A percentile compares a stretch with the other conserved stretches of the same genome.
These are phyloP conservation scores for Lichtheimia hyalospora DNA, from an alignment of 371 early-diverging fungal species.

Conservation along the genomic window DNA sequence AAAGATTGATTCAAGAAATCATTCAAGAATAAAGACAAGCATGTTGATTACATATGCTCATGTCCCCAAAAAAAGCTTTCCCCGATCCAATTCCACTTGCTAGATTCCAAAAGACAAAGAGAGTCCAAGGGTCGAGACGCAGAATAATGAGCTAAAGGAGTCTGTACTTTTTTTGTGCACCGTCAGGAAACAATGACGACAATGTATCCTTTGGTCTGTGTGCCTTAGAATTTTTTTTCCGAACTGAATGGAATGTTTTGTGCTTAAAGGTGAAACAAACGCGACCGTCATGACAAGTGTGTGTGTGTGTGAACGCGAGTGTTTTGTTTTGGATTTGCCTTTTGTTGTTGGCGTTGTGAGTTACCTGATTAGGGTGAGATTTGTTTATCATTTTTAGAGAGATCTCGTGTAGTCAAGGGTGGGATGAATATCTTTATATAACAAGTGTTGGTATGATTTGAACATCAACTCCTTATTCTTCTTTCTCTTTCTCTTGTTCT, in stretches of 20 bases:
- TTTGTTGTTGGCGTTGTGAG: slow-evolving; percentile 14
- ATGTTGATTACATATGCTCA: neutral
- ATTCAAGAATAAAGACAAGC: neutral
- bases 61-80: no score
- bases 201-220: neutral
- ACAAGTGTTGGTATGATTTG: neutral
- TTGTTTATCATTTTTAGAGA: neutral
- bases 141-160: neutral
- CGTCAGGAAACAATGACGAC: neutral
- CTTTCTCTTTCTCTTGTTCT: slow-evolving; percentile 7
- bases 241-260: neutral
- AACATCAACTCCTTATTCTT: slow-evolving; percentile 5
- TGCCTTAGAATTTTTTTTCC: neutral
- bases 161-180: no score
- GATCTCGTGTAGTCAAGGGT: neutral
- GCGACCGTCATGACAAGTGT: neutral
- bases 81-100: neutral
- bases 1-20: neutral
- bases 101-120: neutral
- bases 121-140: neutral
- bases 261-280: neutral
- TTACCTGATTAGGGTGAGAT: slow-evolving; percentile 8
- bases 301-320: neutral
- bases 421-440: slow-evolving; percentile 2
- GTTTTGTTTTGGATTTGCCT: slow-evolving; percentile 11